A percentile compares a stretch with the other conserved stretches of the same genome.
Evolutionary conservation across 306 rosid genomes (phyloP).

Genomic region (Begonia masoniana): DNA sequence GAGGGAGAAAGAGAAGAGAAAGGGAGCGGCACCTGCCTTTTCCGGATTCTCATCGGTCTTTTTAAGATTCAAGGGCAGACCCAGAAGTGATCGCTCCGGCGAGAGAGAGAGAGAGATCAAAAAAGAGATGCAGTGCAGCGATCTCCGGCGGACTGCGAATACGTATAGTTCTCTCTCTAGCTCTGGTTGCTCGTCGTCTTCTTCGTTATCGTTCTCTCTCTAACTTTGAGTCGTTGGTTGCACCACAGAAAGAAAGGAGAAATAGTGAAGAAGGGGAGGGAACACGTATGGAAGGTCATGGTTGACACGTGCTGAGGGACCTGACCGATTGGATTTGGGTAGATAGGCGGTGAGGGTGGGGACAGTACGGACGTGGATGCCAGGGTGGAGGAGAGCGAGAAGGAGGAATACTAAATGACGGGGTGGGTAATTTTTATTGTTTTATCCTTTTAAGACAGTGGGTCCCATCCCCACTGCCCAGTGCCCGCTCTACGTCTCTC

Average conservation of each 20-base stretch:
- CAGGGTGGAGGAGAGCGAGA: slow-evolving; percentile 45
- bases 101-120: slow-evolving; percentile 9
- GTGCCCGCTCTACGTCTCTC: too few relatives aligned
- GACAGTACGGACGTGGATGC: slow-evolving; percentile 64
- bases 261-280: not conserved
- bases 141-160: slow-evolving; percentile 5
- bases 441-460: slow-evolving; percentile 12
- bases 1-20: slow-evolving; percentile 43
- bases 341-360: slow-evolving; percentile 28
- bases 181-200: slow-evolving; percentile 9
- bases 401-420: slow-evolving; percentile 32
- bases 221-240: slow-evolving; percentile 54
- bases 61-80: slow-evolving; percentile 1
- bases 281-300: slow-evolving; percentile 27
- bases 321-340: slow-evolving; percentile 13
- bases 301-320: slow-evolving; percentile 16
- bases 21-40: slow-evolving; percentile 43
- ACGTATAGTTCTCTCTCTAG: not conserved
- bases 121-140: slow-evolving; percentile 8
- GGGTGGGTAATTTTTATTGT: slow-evolving; percentile 25
- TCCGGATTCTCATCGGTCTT: slow-evolving; percentile 71
- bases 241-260: slow-evolving; percentile 41
- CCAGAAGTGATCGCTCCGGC: slow-evolving; percentile 10
- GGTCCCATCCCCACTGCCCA: slow-evolving; percentile 11
- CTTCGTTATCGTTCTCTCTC: slow-evolving; percentile 24